Percentiles rank a stretch among this genome's conserved stretches.
phyloP scores from a whole-genome alignment of 805 yeast genomes.

The Candida dajiaensis region DNA sequence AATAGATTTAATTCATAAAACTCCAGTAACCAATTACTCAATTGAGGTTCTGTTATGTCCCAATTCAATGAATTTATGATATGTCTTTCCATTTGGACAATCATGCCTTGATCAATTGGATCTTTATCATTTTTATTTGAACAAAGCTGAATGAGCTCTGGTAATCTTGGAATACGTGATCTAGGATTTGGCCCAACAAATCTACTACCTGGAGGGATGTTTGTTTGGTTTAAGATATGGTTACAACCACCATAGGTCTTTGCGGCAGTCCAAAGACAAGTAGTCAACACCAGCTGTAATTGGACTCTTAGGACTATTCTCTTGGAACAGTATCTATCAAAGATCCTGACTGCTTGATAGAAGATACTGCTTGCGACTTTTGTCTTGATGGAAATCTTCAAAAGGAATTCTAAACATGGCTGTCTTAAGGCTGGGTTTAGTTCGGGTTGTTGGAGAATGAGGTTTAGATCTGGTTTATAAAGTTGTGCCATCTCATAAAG shows the following conservation, averaged over 20 bases:
- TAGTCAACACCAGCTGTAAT: conserved; percentile 84
- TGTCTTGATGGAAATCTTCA: conserved; percentile 63
- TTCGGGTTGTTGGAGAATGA: conserved; percentile 87
- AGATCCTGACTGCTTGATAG: conserved; percentile 64
- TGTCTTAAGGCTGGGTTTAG: conserved; percentile 67
- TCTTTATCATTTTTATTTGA: conserved; percentile 45
- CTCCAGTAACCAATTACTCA: conserved; percentile 40
- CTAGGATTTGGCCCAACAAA: conserved; percentile 68
- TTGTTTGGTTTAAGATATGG: conserved; percentile 50
- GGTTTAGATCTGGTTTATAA: conserved; percentile 48
- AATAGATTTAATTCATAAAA: conserved; percentile 38
- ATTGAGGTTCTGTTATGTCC: conserved; percentile 63
- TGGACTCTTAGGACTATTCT: conserved; percentile 82
- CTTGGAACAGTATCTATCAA: conserved; percentile 88
- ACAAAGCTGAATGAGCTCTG: conserved; percentile 68
- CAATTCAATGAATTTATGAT: conserved; percentile 66
- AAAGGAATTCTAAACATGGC: conserved; percentile 70
- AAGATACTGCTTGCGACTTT: conserved; percentile 62
- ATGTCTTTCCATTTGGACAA: conserved; percentile 85
- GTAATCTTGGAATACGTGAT: conserved; percentile 65
- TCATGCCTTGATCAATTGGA: conserved; percentile 57
- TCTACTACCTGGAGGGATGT: conserved; percentile 51
- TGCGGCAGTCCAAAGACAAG: conserved; percentile 90
- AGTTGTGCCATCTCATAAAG: conserved; percentile 30
- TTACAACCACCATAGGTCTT: conserved; percentile 75